These are phyloP conservation scores for Komagataella mondaviorum DNA, from an alignment of 805 yeast genomes.

Conservation along the genomic window DNA sequence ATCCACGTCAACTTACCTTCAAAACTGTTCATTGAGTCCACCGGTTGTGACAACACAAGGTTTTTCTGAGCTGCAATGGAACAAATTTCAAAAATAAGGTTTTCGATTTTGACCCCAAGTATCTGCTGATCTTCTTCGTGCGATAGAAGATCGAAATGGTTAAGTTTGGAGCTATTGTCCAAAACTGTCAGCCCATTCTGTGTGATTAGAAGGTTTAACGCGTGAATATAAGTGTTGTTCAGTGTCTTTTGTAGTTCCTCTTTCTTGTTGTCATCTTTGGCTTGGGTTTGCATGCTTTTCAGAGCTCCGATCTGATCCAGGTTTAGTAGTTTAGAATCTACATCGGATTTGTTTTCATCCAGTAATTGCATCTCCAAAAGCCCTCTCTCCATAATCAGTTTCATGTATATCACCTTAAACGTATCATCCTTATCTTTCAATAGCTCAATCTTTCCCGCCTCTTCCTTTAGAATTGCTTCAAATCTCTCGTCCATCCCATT, in stretches of 20 bases:
- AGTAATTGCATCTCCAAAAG: background rate
- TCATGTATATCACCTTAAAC: background rate
- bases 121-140: background rate
- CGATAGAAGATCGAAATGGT: background rate
- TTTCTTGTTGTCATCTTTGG: background rate
- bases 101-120: background rate
- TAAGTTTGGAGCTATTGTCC: background rate
- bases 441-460: background rate
- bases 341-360: background rate
- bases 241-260: background rate
- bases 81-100: background rate
- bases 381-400: background rate
- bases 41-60: background rate
- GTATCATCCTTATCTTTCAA: background rate
- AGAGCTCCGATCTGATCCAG: background rate
- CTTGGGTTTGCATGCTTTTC: background rate
- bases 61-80: background rate
- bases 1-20: background rate
- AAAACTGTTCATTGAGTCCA: background rate
- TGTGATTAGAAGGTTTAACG: background rate
- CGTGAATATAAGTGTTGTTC: background rate
- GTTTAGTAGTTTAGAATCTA: background rate
- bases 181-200: background rate
- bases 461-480: background rate
- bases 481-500: background rate